Evolutionary conservation across 1,284 basidiomycete genomes (phyloP).

Genomic region (Apiotrichum gracile): DNA sequence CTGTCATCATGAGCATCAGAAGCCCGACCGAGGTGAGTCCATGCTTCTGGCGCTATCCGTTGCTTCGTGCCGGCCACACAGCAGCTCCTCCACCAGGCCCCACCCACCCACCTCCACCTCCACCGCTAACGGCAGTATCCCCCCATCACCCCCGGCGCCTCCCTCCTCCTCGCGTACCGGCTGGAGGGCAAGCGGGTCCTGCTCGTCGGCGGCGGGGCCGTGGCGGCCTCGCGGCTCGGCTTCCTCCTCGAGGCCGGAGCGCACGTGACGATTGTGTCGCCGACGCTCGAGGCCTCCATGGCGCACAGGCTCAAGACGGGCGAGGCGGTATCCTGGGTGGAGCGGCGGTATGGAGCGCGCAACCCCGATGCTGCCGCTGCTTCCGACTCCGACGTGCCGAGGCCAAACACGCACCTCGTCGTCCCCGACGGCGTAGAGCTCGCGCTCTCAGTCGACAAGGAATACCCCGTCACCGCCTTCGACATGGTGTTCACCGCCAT

Average conservation of each 20-base stretch:
- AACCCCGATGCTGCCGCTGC: slow-evolving; percentile 15
- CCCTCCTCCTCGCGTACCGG: slow-evolving; percentile 52
- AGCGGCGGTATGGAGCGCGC: slow-evolving; percentile 56
- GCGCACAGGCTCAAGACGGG: slow-evolving; percentile 43
- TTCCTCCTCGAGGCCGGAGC: slow-evolving; percentile 48
- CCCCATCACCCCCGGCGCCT: slow-evolving; percentile 39
- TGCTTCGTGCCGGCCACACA: neutral
- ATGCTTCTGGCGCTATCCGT: too few species aligned
- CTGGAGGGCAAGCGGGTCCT: slow-evolving; percentile 51
- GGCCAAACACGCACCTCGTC: neutral
- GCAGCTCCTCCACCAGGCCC: neutral
- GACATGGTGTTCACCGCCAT: slow-evolving; percentile 95
- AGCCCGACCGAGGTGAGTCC: too few species aligned
- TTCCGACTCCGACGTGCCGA: slow-evolving; percentile 21
- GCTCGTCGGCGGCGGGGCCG: slow-evolving; percentile 54
- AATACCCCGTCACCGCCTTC: slow-evolving; percentile 48
- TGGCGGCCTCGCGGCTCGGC: slow-evolving; percentile 52
- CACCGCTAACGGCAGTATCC: slow-evolving; percentile 15
- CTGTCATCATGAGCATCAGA: too few species aligned
- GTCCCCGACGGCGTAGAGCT: slow-evolving; percentile 44
- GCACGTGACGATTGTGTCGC: slow-evolving; percentile 48
- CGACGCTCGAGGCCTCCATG: slow-evolving; percentile 51
- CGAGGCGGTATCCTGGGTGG: slow-evolving; percentile 62
- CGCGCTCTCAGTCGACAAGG: slow-evolving; percentile 21
- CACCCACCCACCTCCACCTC: neutral